These are phyloP conservation scores for Metschnikowia cubensis DNA, from an alignment of 805 yeast genomes.

Conservation along the genomic window DNA sequence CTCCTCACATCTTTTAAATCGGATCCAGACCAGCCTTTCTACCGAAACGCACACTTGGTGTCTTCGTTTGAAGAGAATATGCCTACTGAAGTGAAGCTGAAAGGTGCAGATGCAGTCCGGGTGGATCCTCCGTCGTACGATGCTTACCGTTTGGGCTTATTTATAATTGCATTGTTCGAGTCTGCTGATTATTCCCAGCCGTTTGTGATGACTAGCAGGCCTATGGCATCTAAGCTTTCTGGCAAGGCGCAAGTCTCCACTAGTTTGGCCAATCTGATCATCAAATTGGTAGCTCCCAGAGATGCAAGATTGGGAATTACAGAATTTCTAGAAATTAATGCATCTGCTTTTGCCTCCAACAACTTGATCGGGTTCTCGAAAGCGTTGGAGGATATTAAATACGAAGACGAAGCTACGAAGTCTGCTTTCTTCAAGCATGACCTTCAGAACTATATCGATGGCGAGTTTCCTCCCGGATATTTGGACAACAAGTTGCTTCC, in stretches of 20 bases:
- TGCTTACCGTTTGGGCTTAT: slow-evolving; percentile 58
- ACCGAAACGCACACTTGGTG: slow-evolving; percentile 27
- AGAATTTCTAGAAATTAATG: slow-evolving; percentile 26
- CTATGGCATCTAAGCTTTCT: slow-evolving; percentile 2
- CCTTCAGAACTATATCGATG: slow-evolving; percentile 22
- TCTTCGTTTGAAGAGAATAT: slow-evolving; percentile 24
- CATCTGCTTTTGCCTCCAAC: slow-evolving; percentile 31
- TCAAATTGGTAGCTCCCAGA: slow-evolving; percentile 34
- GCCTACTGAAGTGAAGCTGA: slow-evolving; percentile 47
- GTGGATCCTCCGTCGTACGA: slow-evolving; percentile 49
- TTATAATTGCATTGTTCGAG: slow-evolving; percentile 47
- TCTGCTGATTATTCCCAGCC: slow-evolving; percentile 11
- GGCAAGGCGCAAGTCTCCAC: slow-evolving; percentile 29
- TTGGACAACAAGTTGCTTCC: slow-evolving; percentile 66
- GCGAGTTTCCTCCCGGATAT: slow-evolving; percentile 46
- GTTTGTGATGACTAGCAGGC: neutral
- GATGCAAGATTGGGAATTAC: slow-evolving; percentile 30
- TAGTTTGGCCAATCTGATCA: slow-evolving; percentile 31
- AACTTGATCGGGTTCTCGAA: slow-evolving; percentile 50
- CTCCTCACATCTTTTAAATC: slow-evolving; percentile 46
- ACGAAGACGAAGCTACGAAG: slow-evolving; percentile 53
- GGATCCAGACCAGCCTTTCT: slow-evolving; percentile 44
- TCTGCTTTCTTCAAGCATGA: slow-evolving; percentile 37
- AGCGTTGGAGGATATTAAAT: slow-evolving; percentile 52
- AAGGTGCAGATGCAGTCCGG: slow-evolving; percentile 42